phyloP scores from a whole-genome alignment of 2,329 filamentous ascomycete species.

The Nothophaeocryptopus gaeumannii region DNA sequence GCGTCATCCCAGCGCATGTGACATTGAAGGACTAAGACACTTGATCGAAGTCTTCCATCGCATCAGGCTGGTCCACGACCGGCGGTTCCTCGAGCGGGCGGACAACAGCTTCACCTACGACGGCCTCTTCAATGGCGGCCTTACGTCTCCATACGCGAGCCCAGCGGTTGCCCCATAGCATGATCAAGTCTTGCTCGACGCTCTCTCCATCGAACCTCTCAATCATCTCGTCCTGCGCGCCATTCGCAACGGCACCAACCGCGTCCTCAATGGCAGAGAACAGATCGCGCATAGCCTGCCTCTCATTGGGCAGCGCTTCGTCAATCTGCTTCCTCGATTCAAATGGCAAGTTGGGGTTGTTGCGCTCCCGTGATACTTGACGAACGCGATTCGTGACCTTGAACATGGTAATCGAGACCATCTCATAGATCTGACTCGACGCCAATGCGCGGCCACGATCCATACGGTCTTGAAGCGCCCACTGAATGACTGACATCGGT shows the following conservation, averaged over 20 bases:
- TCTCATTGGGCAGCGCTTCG: constrained; percentile 66
- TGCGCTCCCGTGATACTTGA: constrained; percentile 67
- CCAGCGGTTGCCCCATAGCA: constrained; percentile 83
- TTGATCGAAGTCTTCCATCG: constrained; percentile 33
- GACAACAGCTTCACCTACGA: constrained; percentile 56
- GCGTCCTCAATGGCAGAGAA: constrained; percentile 80
- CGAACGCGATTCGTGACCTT: constrained; percentile 87
- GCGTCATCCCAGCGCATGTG: no score
- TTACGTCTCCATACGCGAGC: constrained; percentile 78
- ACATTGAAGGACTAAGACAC: constrained; percentile 14
- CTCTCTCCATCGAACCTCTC: constrained; percentile 61
- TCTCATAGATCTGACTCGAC: constrained; percentile 78
- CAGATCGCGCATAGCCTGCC: constrained; percentile 71
- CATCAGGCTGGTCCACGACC: constrained; percentile 20
- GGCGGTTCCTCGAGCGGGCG: constrained; percentile 42
- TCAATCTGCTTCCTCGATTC: constrained; percentile 61
- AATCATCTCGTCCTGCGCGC: constrained; percentile 71
- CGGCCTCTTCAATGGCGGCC: constrained; percentile 78
- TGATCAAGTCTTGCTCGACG: constrained; percentile 63
- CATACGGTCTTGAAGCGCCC: constrained; percentile 71
- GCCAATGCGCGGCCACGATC: constrained; percentile 58
- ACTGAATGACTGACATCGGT: constrained; percentile 80
- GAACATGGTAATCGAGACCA: constrained; percentile 80
- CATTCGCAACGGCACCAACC: constrained; percentile 67
- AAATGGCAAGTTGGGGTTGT: constrained; percentile 54